phyloP scores from a whole-genome alignment of 257 asterid species.

The Solanum chmielewskii region DNA sequence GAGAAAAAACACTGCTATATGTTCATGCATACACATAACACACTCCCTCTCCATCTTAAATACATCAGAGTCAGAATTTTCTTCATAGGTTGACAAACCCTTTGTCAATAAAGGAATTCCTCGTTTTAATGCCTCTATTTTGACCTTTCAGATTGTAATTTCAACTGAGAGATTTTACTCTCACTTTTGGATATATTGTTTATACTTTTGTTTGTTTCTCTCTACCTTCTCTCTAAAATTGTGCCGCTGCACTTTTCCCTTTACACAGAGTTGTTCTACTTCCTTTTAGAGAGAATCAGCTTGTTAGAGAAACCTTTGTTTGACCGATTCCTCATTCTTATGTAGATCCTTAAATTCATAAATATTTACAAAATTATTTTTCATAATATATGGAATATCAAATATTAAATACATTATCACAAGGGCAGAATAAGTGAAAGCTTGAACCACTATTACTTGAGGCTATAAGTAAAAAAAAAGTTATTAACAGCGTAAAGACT shows the following conservation, averaged over 20 bases:
- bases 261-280: slow-evolving; percentile 21
- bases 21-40: slow-evolving; percentile 77
- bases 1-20: slow-evolving; percentile 46
- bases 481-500: no score
- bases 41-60: slow-evolving; percentile 64
- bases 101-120: slow-evolving; percentile 17
- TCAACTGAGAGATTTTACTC: slow-evolving; percentile 30
- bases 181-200: slow-evolving; percentile 27
- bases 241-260: slow-evolving; percentile 26
- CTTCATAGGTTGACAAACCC: slow-evolving; percentile 35
- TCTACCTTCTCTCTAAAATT: slow-evolving; percentile 32
- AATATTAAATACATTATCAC: no score
- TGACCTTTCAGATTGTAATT: slow-evolving; percentile 28
- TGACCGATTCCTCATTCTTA: no score
- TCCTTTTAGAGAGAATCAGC: slow-evolving; percentile 6
- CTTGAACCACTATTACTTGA: no score
- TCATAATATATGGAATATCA: no score
- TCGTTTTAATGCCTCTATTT: slow-evolving; percentile 41
- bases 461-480: no score
- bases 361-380: no score
- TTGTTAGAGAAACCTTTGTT: no score
- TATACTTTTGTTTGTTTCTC: slow-evolving; percentile 14
- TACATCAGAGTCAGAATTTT: slow-evolving; percentile 16
- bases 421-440: no score
- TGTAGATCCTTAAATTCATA: no score